Evolutionary conservation across 2,329 filamentous ascomycete species (phyloP).

Genomic region (Lasiodiplodia hormozganensis): DNA sequence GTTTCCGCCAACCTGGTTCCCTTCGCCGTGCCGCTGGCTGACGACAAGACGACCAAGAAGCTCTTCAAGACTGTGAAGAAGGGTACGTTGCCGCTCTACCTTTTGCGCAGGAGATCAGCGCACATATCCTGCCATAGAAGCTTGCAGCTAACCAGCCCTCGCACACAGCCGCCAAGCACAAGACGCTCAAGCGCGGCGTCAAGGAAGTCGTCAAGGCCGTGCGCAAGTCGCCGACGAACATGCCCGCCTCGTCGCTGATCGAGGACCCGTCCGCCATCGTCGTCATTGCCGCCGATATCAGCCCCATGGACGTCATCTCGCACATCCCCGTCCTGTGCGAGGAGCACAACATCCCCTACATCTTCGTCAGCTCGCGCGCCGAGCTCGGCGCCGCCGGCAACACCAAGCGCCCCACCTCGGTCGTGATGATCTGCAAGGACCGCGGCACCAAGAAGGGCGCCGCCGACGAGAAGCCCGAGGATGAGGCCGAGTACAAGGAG

Average conservation of each 20-base stretch:
- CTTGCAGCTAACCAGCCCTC: slow-evolving; percentile 29
- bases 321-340: slow-evolving; percentile 98
- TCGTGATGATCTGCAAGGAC: slow-evolving; percentile 78
- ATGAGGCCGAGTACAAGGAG: slow-evolving; percentile 56
- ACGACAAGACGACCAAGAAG: slow-evolving; percentile 76
- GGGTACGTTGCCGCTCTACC: slow-evolving; percentile 48
- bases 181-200: slow-evolving; percentile 94
- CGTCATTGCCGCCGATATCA: slow-evolving; percentile 95
- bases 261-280: slow-evolving; percentile 74
- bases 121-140: not conserved
- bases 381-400: slow-evolving; percentile 92
- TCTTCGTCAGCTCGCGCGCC: slow-evolving; percentile 90
- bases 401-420: slow-evolving; percentile 95
- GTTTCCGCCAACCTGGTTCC: slow-evolving; percentile 70
- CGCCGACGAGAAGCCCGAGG: slow-evolving; percentile 55
- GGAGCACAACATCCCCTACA: slow-evolving; percentile 95
- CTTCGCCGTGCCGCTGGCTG: slow-evolving; percentile 80
- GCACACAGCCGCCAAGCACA: slow-evolving; percentile 83
- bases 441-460: slow-evolving; percentile 57
- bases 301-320: slow-evolving; percentile 97
- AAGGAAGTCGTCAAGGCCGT: slow-evolving; percentile 99
- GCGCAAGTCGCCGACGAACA: slow-evolving; percentile 82
- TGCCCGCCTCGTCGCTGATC: slow-evolving; percentile 61
- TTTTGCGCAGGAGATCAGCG: slow-evolving; percentile 30
- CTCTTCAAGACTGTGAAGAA: slow-evolving; percentile 71